Evolutionary conservation across 1,284 basidiomycete species (phyloP).

Genomic region (Trichosporon sp.): DNA sequence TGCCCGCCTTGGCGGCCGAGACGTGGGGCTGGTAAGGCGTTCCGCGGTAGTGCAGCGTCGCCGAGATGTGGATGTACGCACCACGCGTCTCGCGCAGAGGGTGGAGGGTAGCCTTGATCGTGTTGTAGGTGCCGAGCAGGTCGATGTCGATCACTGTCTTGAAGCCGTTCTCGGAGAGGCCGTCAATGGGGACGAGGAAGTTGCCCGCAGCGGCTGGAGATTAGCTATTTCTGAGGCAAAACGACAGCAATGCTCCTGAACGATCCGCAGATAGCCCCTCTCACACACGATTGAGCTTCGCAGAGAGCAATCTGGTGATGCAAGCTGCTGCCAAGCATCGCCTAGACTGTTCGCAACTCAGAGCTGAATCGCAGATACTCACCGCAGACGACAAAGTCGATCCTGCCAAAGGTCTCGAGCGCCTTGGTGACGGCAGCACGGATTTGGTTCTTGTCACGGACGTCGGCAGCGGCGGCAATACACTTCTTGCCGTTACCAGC

Average conservation of each 20-base stretch:
- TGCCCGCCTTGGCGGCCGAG: conserved; percentile 88
- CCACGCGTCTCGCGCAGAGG: conserved; percentile 67
- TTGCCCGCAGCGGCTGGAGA: conserved; percentile 75
- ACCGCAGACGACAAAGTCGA: conserved; percentile 95
- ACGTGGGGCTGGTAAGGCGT: conserved; percentile 90
- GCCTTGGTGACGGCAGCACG: conserved; percentile 69
- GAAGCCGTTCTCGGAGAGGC: conserved; percentile 80
- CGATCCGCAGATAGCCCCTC: too few species aligned
- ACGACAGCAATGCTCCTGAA: too few species aligned
- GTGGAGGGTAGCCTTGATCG: conserved; percentile 80
- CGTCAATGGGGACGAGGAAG: conserved; percentile 76
- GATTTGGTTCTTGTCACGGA: conserved; percentile 68
- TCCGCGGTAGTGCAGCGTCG: conserved; percentile 84
- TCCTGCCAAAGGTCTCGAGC: conserved; percentile 70
- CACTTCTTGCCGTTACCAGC: conserved; percentile 63
- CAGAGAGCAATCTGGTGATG: too few species aligned
- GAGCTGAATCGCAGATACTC: too few species aligned
- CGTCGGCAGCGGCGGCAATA: conserved; percentile 72
- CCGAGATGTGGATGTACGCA: conserved; percentile 84
- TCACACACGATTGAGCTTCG: too few species aligned
- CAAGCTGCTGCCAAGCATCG: too few species aligned
- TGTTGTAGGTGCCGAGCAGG: conserved; percentile 87
- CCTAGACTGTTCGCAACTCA: too few species aligned
- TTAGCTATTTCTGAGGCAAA: too few species aligned
- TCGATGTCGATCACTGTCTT: conserved; percentile 92